A percentile compares a stretch with the other conserved stretches of the same genome.
phyloP scores from a whole-genome alignment of 768 basidiomycete genomes.

The Lactarius sanguifluus region DNA sequence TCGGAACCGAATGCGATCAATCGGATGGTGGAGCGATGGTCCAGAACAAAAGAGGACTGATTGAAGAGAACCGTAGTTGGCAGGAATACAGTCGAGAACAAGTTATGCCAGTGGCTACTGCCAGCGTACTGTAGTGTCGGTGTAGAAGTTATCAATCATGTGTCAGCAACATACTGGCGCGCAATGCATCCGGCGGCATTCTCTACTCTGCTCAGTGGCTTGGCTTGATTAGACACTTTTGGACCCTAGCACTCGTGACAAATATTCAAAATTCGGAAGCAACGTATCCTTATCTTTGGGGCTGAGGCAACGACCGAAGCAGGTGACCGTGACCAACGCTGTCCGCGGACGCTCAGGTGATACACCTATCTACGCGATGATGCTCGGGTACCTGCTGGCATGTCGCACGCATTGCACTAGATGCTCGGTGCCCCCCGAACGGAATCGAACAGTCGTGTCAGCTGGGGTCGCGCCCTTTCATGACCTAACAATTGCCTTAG shows the following conservation, averaged over 20 bases:
- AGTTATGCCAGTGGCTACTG: no score
- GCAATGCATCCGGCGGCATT: neutral
- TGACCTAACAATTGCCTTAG: neutral
- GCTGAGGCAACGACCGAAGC: neutral
- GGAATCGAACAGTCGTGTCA: neutral
- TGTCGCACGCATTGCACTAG: neutral
- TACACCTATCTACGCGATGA: neutral
- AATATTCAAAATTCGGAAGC: neutral
- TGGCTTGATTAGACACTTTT: neutral
- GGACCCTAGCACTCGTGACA: slow-evolving; percentile 1
- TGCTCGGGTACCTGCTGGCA: neutral
- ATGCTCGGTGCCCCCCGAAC: neutral
- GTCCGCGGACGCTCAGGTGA: slow-evolving; percentile 12
- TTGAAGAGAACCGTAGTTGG: no score
- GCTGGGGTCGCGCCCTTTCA: neutral
- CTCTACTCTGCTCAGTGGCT: neutral
- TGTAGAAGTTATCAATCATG: neutral
- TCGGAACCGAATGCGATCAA: no score
- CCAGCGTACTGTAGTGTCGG: no score
- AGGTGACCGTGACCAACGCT: slow-evolving; percentile 13
- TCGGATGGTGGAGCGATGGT: no score
- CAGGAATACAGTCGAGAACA: no score
- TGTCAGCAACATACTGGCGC: neutral
- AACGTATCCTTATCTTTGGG: neutral
- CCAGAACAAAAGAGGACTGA: no score